A percentile compares a stretch with the other conserved stretches of the same genome.
Evolutionary conservation across 352 stramenopile genomes (phyloP).

Genomic region (Phytopythium helicoides): DNA sequence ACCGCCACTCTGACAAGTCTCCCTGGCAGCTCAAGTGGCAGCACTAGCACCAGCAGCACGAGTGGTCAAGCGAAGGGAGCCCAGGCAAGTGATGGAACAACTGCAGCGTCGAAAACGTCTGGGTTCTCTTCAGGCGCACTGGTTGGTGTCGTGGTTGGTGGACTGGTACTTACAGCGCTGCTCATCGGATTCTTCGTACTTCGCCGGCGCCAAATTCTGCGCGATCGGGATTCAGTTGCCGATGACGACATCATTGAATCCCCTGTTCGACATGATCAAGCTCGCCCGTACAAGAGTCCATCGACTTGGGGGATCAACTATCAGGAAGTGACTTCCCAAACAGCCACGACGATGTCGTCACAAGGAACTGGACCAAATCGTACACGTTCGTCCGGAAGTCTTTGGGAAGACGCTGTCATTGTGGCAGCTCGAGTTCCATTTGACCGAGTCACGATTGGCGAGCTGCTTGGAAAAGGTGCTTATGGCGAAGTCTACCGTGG

Average conservation of each 20-base stretch:
- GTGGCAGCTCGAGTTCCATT: constrained; percentile 34
- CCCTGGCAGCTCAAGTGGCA: constrained; percentile 3
- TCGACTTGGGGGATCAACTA: constrained; percentile 15
- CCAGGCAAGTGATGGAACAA: constrained; percentile 5
- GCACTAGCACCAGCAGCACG: constrained; percentile 1
- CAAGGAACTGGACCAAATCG: constrained; percentile 3
- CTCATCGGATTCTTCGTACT: constrained; percentile 25
- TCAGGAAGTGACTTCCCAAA: constrained; percentile 13
- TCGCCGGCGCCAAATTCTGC: constrained; percentile 13
- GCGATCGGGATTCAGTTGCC: constrained; percentile 8
- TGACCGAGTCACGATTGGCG: constrained; percentile 28
- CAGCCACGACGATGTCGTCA: constrained; percentile 15
- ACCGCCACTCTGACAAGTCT: neutral
- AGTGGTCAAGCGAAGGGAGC: constrained; percentile 7
- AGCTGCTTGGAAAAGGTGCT: constrained; percentile 24
- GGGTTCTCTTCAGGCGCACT: constrained; percentile 11
- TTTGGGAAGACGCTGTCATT: constrained; percentile 37
- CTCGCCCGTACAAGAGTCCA: constrained; percentile 4
- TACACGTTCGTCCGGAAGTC: constrained; percentile 6
- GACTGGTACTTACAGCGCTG: constrained; percentile 20
- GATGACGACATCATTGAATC: constrained; percentile 14
- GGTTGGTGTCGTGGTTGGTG: constrained; percentile 17
- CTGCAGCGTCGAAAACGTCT: constrained; percentile 5
- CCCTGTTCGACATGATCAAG: constrained; percentile 12
- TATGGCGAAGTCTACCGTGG: constrained; percentile 38